These are phyloP conservation scores for Aegilops bicornis DNA, from an alignment of 176 grass and related monocot genomes.

Conservation along the genomic window DNA sequence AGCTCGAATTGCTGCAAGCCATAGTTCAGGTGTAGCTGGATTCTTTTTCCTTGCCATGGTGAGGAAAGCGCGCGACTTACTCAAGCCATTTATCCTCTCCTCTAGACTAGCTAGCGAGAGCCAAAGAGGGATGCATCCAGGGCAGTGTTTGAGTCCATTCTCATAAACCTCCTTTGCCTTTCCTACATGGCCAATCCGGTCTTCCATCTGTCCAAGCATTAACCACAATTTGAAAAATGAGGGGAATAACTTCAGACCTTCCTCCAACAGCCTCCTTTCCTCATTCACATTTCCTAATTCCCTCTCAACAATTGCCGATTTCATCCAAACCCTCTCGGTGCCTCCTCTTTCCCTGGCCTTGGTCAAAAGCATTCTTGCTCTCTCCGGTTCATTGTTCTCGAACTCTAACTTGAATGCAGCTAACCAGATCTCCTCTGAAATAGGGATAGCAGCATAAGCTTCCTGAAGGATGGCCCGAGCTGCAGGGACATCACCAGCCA, in stretches of 20 bases:
- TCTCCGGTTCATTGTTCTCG: slow-evolving; percentile 93
- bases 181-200: slow-evolving; percentile 51
- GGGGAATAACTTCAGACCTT: slow-evolving; percentile 85
- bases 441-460: slow-evolving; percentile 88
- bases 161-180: slow-evolving; percentile 81
- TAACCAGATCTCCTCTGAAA: slow-evolving; percentile 96
- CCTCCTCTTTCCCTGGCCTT: slow-evolving; percentile 93
- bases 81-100: slow-evolving; percentile 78
- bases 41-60: slow-evolving; percentile 93
- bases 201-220: slow-evolving; percentile 97
- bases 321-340: slow-evolving; percentile 97
- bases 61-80: slow-evolving; percentile 85
- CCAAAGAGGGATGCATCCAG: slow-evolving; percentile 77
- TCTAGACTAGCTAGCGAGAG: slow-evolving; percentile 78
- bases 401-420: slow-evolving; percentile 97
- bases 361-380: slow-evolving; percentile 91
- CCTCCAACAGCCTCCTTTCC: slow-evolving; percentile 80
- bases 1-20: slow-evolving; percentile 81
- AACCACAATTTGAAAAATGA: slow-evolving; percentile 91
- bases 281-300: slow-evolving; percentile 70
- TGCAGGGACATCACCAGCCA: slow-evolving; percentile 83
- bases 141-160: slow-evolving; percentile 72
- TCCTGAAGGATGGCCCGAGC: slow-evolving; percentile 93
- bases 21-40: slow-evolving; percentile 79
- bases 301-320: slow-evolving; percentile 88